Conservation (phyloP, 495 filamentous ascomycete genomes). For the Stereocaulon alpinum region DNA sequence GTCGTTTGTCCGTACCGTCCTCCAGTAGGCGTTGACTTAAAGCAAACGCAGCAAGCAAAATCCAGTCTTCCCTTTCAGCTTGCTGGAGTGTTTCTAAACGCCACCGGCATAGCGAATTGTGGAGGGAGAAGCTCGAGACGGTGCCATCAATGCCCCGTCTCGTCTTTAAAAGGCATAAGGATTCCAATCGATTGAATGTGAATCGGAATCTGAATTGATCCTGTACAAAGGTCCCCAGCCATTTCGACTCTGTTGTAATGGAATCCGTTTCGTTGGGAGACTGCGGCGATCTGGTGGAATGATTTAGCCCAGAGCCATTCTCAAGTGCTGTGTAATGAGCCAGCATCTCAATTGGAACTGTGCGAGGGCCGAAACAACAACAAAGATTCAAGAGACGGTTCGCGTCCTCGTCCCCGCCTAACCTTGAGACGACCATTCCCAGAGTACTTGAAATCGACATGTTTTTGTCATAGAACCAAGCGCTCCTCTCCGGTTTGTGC, state of each 20-base stretch:
- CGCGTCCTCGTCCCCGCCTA: not conserved
- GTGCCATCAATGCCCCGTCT: not conserved
- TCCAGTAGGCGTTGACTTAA: not conserved
- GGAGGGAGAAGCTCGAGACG: not conserved
- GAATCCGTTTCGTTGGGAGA: not conserved
- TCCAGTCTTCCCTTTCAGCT: not conserved
- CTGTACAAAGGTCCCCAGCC: not conserved
- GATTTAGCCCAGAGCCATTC: not conserved
- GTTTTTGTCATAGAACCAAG: slow-evolving; percentile 3
- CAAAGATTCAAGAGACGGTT: not conserved
- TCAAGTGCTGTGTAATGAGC: not conserved
- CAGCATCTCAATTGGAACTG: not conserved
- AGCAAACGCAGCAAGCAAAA: not conserved
- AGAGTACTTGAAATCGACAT: not conserved
- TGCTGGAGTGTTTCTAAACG: not conserved
- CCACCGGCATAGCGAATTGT: not conserved
- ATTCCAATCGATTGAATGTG: not conserved
- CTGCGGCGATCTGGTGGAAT: not conserved
- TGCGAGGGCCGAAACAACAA: not conserved
- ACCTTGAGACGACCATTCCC: not conserved
- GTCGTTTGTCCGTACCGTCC: not conserved
- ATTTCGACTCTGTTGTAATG: not conserved
- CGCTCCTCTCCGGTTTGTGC: not conserved
- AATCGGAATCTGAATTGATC: not conserved
- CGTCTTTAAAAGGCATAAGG: not conserved